A percentile compares a stretch with the other conserved stretches of the same genome.
phyloP scores from a whole-genome alignment of 257 asterid species.

The Fraxinus quadrangulata region DNA sequence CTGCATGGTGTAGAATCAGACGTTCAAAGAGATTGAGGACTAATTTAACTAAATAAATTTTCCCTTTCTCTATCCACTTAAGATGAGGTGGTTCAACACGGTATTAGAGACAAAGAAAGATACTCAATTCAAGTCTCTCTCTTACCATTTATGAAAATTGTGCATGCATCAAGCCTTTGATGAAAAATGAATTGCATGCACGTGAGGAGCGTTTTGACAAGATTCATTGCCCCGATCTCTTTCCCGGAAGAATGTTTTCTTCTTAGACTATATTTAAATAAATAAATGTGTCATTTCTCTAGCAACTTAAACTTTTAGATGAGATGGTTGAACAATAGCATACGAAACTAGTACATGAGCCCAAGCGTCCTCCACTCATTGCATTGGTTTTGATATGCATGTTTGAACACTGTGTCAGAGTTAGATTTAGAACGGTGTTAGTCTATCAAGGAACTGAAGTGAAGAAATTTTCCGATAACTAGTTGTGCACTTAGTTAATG shows the following conservation, averaged over 20 bases:
- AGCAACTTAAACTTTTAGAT: background rate
- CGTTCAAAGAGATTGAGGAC: background rate
- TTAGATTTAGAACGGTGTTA: too few relatives aligned
- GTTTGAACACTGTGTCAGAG: too few relatives aligned
- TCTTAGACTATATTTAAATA: too few relatives aligned
- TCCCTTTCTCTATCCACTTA: background rate
- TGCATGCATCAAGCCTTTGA: background rate
- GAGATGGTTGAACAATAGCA: background rate
- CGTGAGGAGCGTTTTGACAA: background rate
- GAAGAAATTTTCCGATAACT: background rate
- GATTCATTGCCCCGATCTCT: too few relatives aligned
- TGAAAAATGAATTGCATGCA: background rate
- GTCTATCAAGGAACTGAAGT: background rate
- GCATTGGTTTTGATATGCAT: too few relatives aligned
- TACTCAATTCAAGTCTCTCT: background rate
- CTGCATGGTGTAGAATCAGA: background rate
- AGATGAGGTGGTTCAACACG: background rate
- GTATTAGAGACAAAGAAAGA: background rate
- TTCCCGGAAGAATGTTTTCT: too few relatives aligned
- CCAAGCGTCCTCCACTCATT: background rate
- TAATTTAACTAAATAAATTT: background rate
- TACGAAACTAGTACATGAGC: background rate
- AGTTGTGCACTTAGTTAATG: background rate
- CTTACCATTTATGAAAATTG: too few relatives aligned
- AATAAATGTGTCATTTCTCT: background rate